A percentile compares a stretch with the other conserved stretches of the same genome.
Evolutionary conservation across 768 basidiomycete genomes (phyloP).

Genomic region (Hypholoma sublateritium): DNA sequence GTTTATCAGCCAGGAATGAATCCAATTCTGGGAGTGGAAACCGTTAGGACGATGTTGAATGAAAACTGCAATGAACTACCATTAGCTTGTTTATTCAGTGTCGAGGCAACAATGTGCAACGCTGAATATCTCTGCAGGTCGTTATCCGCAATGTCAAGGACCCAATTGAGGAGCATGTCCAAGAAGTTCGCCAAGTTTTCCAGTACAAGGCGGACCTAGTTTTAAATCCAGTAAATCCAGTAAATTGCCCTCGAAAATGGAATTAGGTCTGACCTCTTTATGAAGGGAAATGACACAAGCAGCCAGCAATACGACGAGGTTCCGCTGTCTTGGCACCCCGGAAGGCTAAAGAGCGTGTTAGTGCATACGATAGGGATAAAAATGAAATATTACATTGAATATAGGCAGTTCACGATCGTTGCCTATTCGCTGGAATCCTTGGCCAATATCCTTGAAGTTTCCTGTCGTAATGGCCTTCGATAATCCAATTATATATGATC

Average conservation of each 20-base stretch:
- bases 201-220: conserved; percentile 54
- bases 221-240: not conserved
- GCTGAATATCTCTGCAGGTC: conserved; percentile 54
- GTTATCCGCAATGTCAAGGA: conserved; percentile 44
- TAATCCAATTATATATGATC: conserved; percentile 41
- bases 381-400: conserved; percentile 41
- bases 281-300: conserved; percentile 63
- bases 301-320: conserved; percentile 66
- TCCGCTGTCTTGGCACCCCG: conserved; percentile 51
- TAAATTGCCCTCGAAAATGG: not conserved
- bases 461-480: conserved; percentile 60
- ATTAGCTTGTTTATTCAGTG: conserved; percentile 77
- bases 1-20: conserved; percentile 40
- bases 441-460: conserved; percentile 47
- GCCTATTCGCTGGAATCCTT: conserved; percentile 55
- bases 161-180: conserved; percentile 58
- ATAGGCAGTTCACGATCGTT: conserved; percentile 41
- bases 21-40: conserved; percentile 38
- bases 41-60: not conserved
- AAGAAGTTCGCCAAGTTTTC: conserved; percentile 51
- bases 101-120: conserved; percentile 56
- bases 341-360: conserved; percentile 33
- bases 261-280: conserved; percentile 53
- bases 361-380: not conserved
- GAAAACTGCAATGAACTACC: conserved; percentile 43